Base-by-base conservation (phyloP, 495 filamentous ascomycete genomes). In the Podospora pseudocomata region DNA sequence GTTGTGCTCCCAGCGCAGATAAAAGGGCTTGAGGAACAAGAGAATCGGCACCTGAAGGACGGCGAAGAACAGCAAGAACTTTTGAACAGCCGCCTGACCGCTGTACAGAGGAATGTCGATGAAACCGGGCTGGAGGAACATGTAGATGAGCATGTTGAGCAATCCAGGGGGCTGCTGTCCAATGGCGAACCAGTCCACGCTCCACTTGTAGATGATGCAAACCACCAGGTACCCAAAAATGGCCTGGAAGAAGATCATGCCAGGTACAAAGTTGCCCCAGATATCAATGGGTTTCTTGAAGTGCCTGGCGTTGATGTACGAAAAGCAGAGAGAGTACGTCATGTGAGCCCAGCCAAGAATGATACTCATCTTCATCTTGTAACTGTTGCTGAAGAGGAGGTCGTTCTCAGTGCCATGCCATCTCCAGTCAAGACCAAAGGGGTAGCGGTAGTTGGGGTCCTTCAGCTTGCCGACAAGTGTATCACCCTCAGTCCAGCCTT, bases 321-420 rank as follows among this genome's bases (percentile, higher is more conserved):
- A 92, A 69, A 96, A 88, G 83, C 91, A 92, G 67, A 99, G 88
- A 54, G 96, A 97, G 78, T 95, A 99, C 15, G 95, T 98, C 95
- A 99, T 99, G 80, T 98, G 94, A 68, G 86, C 85, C 95, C 95
- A 99, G 63, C 95, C 95, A 72, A 99, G 83, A 67, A 97, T 82
- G 75, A 99, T 96, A 83, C 91, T 93, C 77, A 99, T 90, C 85
- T 99, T 99, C 95, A 99, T 98, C 88, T 99, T 99, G 87, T 94
- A 93, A 80, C 91, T 94, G 89, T 99, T 98, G 70, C 86, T 87
- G 82, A 98, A 99, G 26, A 98, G 84, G 32, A 99, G 81, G 65
- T 93, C 89, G 76, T 99, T 99, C 65, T 97, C 94, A 6, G 93
- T 88, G 68, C 89, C 92, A 75, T 98, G 95, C 95, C 95, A 99